phyloP scores from a whole-genome alignment of 169 alveolate genomes.

The Toxoplasma gondii region DNA sequence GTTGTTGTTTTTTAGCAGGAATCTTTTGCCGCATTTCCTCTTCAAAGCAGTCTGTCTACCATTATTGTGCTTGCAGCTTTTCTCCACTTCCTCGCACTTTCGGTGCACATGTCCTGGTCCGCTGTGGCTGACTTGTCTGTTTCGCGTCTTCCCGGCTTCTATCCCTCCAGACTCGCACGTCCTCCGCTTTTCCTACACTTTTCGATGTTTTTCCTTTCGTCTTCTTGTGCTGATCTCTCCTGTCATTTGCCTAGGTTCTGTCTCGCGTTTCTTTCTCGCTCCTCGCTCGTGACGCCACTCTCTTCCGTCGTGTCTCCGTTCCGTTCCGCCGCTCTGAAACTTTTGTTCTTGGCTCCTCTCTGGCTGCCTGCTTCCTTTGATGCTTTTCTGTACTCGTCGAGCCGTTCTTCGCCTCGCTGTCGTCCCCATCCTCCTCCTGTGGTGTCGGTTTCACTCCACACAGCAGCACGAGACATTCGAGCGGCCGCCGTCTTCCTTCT shows the following conservation, averaged over 20 bases:
- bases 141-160: neutral
- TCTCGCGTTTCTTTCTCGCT: neutral
- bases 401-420: neutral
- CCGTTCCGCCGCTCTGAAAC: neutral
- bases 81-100: neutral
- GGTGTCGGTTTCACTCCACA: neutral
- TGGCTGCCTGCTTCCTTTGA: no score
- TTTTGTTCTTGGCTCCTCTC: neutral
- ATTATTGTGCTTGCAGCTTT: neutral
- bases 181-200: neutral
- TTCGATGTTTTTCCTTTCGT: neutral
- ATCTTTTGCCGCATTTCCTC: no score
- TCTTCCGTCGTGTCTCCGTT: neutral
- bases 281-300: neutral
- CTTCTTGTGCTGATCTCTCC: neutral
- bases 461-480: neutral
- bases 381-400: neutral
- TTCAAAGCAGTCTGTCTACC: no score
- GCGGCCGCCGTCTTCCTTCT: neutral
- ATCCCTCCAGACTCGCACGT: neutral
- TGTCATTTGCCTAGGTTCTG: neutral
- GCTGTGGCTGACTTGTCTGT: neutral
- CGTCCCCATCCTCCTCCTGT: neutral
- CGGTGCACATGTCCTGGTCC: neutral
- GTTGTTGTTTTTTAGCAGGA: no score